A percentile compares a stretch with the other conserved stretches of the same genome.
Evolutionary conservation across 768 basidiomycete genomes (phyloP).

Genomic region (Kwoniella sp.): DNA sequence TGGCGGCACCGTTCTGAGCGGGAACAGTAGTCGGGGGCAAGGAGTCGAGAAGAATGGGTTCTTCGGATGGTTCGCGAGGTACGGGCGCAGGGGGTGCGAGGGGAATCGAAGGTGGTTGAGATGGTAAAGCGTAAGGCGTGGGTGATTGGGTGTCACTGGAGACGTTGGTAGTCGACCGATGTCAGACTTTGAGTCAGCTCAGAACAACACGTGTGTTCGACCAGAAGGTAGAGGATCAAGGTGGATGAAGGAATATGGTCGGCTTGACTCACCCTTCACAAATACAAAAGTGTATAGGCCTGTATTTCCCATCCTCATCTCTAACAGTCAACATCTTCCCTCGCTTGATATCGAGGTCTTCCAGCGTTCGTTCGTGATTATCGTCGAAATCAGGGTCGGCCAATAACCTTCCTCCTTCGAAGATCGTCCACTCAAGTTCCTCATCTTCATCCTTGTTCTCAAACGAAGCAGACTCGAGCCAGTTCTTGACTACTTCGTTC

Average conservation of each 20-base stretch:
- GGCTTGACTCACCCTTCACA: slow-evolving; percentile 62
- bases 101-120: slow-evolving; percentile 21
- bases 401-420: slow-evolving; percentile 80
- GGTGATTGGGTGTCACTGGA: slow-evolving; percentile 17
- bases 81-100: slow-evolving; percentile 11
- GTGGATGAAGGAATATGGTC: no score
- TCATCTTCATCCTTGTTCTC: slow-evolving; percentile 57
- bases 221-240: no score
- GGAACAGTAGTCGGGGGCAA: slow-evolving; percentile 1
- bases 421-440: slow-evolving; percentile 65
- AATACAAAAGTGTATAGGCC: slow-evolving; percentile 71
- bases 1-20: neutral
- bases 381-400: slow-evolving; percentile 94
- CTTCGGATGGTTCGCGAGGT: slow-evolving; percentile 10
- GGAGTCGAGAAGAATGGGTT: slow-evolving; percentile 10
- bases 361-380: slow-evolving; percentile 76
- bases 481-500: slow-evolving; percentile 63
- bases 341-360: slow-evolving; percentile 72
- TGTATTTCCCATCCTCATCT: slow-evolving; percentile 80
- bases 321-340: slow-evolving; percentile 87
- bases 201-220: no score
- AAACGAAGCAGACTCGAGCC: slow-evolving; percentile 29
- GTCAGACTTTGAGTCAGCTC: neutral
- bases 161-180: neutral
- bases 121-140: slow-evolving; percentile 20